Base-by-base conservation (phyloP, 306 rosid species). In the Glycine tomentella region DNA sequence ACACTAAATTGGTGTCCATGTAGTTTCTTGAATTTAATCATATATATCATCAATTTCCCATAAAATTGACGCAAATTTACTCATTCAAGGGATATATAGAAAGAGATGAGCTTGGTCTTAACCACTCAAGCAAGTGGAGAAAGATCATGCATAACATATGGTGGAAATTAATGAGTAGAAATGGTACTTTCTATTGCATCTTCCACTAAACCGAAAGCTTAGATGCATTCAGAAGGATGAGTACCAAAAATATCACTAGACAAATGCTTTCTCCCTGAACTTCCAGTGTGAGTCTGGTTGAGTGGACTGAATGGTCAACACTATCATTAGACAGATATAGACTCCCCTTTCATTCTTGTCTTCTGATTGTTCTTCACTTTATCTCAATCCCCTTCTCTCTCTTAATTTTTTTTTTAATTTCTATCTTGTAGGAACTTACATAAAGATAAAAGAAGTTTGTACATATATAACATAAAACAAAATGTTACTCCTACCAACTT, bases 221-320 rank as follows among this genome's bases (percentile, higher is more conserved):
- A 46, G 80, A 83, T 76, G 76, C 75, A 81, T 75, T 65, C 14
- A 76, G 81, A 80, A 69, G 63, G 13, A 69, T 76, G 72, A 63
- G 83, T 78, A 78, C 75, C 85, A 68, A 82, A 53, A 84, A 51
- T 61, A 34, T 65, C 34, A 53, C 46, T 68, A 73, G 51, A 74
- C 70, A 82, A 85, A 78, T 85, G 83, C 72, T 53, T 52, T 68
- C 15, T 36, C 56, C 50, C 69, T 89, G 74, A 89, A 86, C 90
- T 84, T 66, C 67, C 81, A 72, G 65, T 82, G 53, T 73, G 82
- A 81, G 70, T 85, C 76, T 81, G 80, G 77, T 82, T 91, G 90
- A 88, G 92, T 89, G 98, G 94, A 89, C 63, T 86, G 75, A 82
- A 76, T 81, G 88, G 96, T 94, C 97, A 89, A 92, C 84, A 90